Evolutionary conservation across 2,329 filamentous ascomycete species (phyloP).

Genomic region (Pseudocercospora musae): DNA sequence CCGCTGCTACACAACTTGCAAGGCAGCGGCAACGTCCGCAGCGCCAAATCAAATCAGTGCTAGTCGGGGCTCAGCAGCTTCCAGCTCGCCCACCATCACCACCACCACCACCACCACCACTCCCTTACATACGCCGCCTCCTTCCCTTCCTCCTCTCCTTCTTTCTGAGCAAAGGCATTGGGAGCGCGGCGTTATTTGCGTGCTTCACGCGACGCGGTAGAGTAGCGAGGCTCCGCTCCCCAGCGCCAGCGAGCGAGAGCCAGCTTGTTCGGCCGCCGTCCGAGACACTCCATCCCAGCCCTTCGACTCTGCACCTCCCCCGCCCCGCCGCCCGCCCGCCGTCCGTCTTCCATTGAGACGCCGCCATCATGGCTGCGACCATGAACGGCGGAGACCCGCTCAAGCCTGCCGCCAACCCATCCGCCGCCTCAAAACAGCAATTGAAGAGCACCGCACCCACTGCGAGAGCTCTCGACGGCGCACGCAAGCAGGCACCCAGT

Average conservation of each 20-base stretch:
- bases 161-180: neutral
- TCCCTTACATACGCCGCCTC: neutral
- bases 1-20: neutral
- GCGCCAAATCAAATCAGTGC: neutral
- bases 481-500: slow-evolving; percentile 55
- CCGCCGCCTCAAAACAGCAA: slow-evolving; percentile 36
- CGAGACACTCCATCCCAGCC: slow-evolving; percentile 1
- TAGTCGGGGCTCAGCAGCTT: neutral
- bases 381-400: slow-evolving; percentile 29
- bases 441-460: slow-evolving; percentile 51
- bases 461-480: slow-evolving; percentile 51
- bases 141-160: neutral
- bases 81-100: neutral
- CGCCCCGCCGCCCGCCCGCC: slow-evolving; percentile 14
- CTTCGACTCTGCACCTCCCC: neutral
- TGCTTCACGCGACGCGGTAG: neutral
- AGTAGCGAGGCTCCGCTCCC: neutral
- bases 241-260: neutral
- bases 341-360: slow-evolving; percentile 10
- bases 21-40: no score
- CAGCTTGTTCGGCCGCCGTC: neutral
- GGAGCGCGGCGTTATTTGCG: slow-evolving; percentile 2
- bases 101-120: neutral
- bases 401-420: slow-evolving; percentile 14
- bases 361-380: slow-evolving; percentile 30